These are phyloP conservation scores for Alternaria postmessia DNA, from an alignment of 2,329 filamentous ascomycete genomes.

Conservation along the genomic window DNA sequence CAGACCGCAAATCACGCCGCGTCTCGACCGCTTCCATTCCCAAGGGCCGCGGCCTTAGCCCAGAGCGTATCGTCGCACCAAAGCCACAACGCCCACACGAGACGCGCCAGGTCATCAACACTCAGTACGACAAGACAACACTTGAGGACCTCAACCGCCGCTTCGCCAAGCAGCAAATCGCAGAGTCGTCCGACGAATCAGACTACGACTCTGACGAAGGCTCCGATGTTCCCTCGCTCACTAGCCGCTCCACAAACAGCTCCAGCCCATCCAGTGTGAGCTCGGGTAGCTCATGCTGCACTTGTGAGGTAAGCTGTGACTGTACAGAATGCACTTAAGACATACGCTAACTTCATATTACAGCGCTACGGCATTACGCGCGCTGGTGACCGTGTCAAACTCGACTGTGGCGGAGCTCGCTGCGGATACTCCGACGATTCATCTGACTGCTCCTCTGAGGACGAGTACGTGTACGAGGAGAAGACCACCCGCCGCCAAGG, in stretches of 20 bases:
- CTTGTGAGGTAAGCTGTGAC: slow-evolving; percentile 69
- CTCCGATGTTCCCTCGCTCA: slow-evolving; percentile 78
- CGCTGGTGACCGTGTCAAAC: slow-evolving; percentile 89
- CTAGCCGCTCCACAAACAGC: slow-evolving; percentile 71
- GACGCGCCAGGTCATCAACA: slow-evolving; percentile 84
- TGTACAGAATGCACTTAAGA: neutral
- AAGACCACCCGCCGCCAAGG: slow-evolving; percentile 59
- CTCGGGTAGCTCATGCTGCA: slow-evolving; percentile 70
- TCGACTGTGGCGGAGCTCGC: slow-evolving; percentile 90
- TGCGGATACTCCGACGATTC: slow-evolving; percentile 82
- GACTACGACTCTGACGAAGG: slow-evolving; percentile 74
- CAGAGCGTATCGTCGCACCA: slow-evolving; percentile 88
- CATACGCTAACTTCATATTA: neutral
- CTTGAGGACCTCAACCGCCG: slow-evolving; percentile 82
- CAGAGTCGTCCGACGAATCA: slow-evolving; percentile 51
- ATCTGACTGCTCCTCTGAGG: slow-evolving; percentile 74
- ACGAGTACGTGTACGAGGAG: slow-evolving; percentile 63
- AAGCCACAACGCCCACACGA: slow-evolving; percentile 89
- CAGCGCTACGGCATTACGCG: slow-evolving; percentile 93
- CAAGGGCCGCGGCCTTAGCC: slow-evolving; percentile 87
- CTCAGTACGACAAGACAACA: slow-evolving; percentile 77
- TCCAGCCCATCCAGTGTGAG: slow-evolving; percentile 70
- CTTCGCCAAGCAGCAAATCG: slow-evolving; percentile 74
- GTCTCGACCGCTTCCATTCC: slow-evolving; percentile 71
- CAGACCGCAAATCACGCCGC: slow-evolving; percentile 58